A percentile compares a stretch with the other conserved stretches of the same genome.
phyloP scores from a whole-genome alignment of 768 basidiomycete species.

The Mycena albidolilacea region DNA sequence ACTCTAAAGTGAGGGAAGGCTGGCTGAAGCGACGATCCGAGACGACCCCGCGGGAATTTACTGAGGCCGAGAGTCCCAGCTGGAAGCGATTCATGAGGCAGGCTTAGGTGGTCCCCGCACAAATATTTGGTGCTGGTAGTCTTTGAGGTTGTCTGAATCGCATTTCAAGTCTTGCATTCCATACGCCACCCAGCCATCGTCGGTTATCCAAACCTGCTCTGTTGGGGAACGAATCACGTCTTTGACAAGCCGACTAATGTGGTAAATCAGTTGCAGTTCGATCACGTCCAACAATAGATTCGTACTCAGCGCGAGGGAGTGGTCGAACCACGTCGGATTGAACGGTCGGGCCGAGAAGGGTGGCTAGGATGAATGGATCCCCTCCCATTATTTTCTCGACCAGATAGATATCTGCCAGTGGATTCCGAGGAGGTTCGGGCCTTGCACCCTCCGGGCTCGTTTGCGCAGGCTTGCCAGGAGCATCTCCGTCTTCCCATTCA shows the following conservation, averaged over 20 bases:
- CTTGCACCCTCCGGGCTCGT: no score
- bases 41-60: no score
- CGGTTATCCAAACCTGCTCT: slow-evolving; percentile 5
- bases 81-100: not conserved
- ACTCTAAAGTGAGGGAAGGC: not conserved
- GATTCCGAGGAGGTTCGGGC: no score
- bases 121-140: slow-evolving; percentile 27
- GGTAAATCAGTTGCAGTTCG: not conserved
- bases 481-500: not conserved
- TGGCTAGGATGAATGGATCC: slow-evolving; percentile 23
- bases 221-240: not conserved
- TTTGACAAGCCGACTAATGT: not conserved
- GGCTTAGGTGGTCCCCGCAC: not conserved
- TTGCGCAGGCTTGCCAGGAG: no score
- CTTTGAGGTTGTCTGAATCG: not conserved
- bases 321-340: not conserved
- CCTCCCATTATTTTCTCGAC: slow-evolving; percentile 3
- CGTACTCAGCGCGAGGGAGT: slow-evolving; percentile 13
- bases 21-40: no score
- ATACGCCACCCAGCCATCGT: slow-evolving; percentile 7
- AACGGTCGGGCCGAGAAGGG: slow-evolving; percentile 7
- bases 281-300: not conserved
- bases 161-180: not conserved
- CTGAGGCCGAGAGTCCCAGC: no score
- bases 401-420: slow-evolving; percentile 20